These are phyloP conservation scores for Penicillium lagena DNA, from an alignment of 495 filamentous ascomycete species.

Conservation along the genomic window DNA sequence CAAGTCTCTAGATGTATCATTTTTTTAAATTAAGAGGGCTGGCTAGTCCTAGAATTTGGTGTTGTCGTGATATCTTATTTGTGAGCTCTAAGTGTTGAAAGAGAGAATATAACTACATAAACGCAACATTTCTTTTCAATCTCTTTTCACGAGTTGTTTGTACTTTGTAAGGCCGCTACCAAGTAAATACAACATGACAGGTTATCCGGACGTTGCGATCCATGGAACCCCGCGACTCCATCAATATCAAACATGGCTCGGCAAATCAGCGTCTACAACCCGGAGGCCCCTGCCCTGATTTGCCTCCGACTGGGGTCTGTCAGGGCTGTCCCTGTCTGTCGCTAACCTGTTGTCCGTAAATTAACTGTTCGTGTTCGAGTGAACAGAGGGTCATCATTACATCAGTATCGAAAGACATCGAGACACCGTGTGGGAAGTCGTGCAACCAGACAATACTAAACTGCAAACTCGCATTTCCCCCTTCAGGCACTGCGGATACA, in stretches of 20 bases:
- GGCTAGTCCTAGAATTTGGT: too few relatives aligned
- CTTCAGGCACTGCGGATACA: background rate
- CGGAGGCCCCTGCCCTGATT: constrained; percentile 6
- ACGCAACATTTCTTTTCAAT: background rate
- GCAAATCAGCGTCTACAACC: constrained; percentile 7
- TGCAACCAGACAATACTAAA: constrained; percentile 9
- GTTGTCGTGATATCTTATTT: too few relatives aligned
- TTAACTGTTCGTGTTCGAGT: background rate
- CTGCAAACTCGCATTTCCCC: background rate
- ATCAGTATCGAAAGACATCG: constrained; percentile 5
- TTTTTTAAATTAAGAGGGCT: background rate
- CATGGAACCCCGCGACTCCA: constrained; percentile 13
- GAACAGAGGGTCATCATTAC: constrained; percentile 16
- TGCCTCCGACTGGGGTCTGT: constrained; percentile 9
- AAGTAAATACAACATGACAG: constrained; percentile 2
- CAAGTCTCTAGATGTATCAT: background rate
- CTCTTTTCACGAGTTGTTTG: background rate
- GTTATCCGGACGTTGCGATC: constrained; percentile 8
- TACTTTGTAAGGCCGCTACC: background rate
- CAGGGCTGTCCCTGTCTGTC: background rate
- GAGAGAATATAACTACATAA: too few relatives aligned
- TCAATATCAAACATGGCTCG: constrained; percentile 4
- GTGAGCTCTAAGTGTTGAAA: too few relatives aligned
- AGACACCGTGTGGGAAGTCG: background rate
- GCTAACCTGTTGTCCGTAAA: background rate